Base-by-base conservation (phyloP, 1,139 yeast genomes). In the Hyphopichia fennica region DNA sequence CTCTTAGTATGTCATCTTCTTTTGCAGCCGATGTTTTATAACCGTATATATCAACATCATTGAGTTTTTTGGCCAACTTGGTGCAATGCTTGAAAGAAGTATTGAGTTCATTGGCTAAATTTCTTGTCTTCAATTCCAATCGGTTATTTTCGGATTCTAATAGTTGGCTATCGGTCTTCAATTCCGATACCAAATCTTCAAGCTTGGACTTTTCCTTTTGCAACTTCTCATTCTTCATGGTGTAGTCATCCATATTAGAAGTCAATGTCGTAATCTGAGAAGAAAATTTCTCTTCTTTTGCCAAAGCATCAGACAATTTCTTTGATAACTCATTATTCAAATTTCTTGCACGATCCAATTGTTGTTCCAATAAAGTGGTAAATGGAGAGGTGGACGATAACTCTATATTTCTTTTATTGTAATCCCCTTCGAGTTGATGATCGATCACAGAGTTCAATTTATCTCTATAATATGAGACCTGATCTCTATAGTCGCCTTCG, bases 381-480 rank as follows among this genome's bases (percentile, higher is more conserved):
- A 45, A 13, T 1, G 36, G 37, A 10, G 38, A 31, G 4, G 35
- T 19, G 10, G 46, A 20, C 16, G 34, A 33, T 10, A 46, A 46
- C 19, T 45, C 22, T 3, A 42, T 16, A 15, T 31, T 33, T 18
- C 18, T 23, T 32, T 34, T 47, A 11, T 18, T 53, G 36, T 63
- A 54, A 18, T 65, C 57, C 28, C 65, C 69, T 28, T 65, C 67
- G 18, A 72, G 54, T 46, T 67, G 71, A 13, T 23, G 27, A 34
- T 38, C 41, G 10, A 32, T 19, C 36, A 38, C 10, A 4, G 44
- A 46, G 8, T 54, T 60, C 14, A 64, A 40, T 40, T 59, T 56
- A 2, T 54, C 52, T 42, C 67, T 55, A 46, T 57, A 61, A 38
- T 54, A 62, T 19, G 57, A 52, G 5, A 62, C 38, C 20, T 38